Base-by-base conservation (phyloP, 192 early-diverging fungal genomes). In the Geosiphon pyriformis region DNA sequence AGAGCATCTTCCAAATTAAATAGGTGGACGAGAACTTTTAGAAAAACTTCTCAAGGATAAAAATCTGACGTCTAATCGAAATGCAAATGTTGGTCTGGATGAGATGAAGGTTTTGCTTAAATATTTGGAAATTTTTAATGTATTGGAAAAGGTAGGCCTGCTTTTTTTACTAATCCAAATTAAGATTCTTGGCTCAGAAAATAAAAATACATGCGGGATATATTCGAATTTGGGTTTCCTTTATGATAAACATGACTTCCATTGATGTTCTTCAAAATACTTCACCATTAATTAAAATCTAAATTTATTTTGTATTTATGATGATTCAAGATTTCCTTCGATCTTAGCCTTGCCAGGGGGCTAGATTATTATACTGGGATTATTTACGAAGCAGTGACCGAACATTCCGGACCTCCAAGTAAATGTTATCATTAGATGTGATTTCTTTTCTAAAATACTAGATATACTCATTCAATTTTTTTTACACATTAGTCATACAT, bases 331-430 rank as follows among this genome's bases (percentile, higher is more conserved):
- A 85, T 96, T 46, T 90, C 88, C 2, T 96, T 98, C 71, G 96
- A 99, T 73, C 82, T 99, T 61, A 90, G 87, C 58, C 80, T 99
- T 70, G 96, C 95, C n/a, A 86, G 96, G 46, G 96, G 96, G 29
- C 72, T 99, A 46, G 96, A 99, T 73, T 99, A 99, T 76, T 99
- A 99, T 80, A 99, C 96, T 37, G 96, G 96, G 27, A 87, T 98
- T 54, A 99, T 99, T 71, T 99, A 97, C 75, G 96, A 99, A 74
- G 96, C 94, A 7, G 90, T 98, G 7, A 74, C 80, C 11, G 80
- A 83, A 46, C 75, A 74, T 26, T 81, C 82, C 4, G 78, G 78
- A n/a, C 78, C 80, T 29, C 82, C 77, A 34, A 82, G 80, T 79
- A 75, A 63, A 73, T 67, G 22, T 7, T 26, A 27, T 51, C 12